Evolutionary conservation across 2,329 filamentous ascomycete species (phyloP), one percentile per base, ranked within the genome.

Genomic region (Fusarium ambrosium): DNA sequence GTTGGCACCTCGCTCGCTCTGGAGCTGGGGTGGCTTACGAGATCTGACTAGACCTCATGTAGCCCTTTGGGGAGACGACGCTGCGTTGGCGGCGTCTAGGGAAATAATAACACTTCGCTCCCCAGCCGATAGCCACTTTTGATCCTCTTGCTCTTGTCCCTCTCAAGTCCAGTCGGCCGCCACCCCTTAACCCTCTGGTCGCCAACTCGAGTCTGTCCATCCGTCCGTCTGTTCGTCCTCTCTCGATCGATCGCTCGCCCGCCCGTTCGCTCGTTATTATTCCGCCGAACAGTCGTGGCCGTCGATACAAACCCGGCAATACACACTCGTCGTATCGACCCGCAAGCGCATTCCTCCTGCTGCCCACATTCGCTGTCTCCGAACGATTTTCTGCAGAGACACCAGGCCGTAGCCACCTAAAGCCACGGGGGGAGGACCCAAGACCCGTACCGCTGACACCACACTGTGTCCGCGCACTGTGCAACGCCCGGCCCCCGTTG

Each of bases 41-140:
- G 73, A 75, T 74, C 71, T 74, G 69, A 70, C 73, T 74, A 70
- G 62, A 72, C 73, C 71, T 74, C 70, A 75, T 66, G 68, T 68
- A 72, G 70, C 48, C 62, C 48, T 27, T 34, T 48, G 55, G 41
- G 56, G 48, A 51, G 59, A 71, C 48, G 61, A 66, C 61, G 66
- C 62, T 66, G 67, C 68, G 68, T 73, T 69, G 68, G 68, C 66
- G 70, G 70, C 60, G 71, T 60, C 62, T 56, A 64, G 62, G 61
- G 65, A 63, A 71, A 71, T 71, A 73, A 68, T 69, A 73, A 71
- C 68, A 75, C 68, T 71, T 71, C 45, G 62, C 64, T 60, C 68
- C 64, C 62, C 64, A 71, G 66, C 61, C 62, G 61, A 61, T 43
- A 61, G 53, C 60, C 59, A 60, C 62, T 66, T 59, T 36, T 53